Conservation (phyloP, 2,329 filamentous ascomycete genomes). For the Ambrosiella beaveri region DNA sequence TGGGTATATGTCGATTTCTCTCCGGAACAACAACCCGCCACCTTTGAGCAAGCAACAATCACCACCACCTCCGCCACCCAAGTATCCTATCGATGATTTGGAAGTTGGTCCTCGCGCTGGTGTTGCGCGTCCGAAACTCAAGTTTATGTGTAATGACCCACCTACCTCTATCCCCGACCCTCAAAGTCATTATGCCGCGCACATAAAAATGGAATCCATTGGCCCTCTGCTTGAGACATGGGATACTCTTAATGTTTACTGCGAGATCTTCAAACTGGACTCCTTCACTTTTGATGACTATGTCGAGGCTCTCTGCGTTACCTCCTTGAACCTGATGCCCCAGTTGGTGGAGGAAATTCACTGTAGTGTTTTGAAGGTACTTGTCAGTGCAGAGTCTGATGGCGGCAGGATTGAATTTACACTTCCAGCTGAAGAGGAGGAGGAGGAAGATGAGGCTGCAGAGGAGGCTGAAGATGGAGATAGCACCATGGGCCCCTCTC, state of each 20-base stretch:
- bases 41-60: constrained; percentile 17
- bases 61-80: constrained; percentile 56
- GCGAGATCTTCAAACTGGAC: constrained; percentile 81
- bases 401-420: constrained; percentile 65
- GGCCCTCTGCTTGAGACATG: constrained; percentile 76
- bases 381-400: constrained; percentile 59
- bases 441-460: constrained; percentile 45
- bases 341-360: constrained; percentile 82
- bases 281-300: constrained; percentile 98
- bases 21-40: constrained; percentile 21
- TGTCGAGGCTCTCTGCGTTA: constrained; percentile 66
- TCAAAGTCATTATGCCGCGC: not conserved
- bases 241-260: constrained; percentile 97
- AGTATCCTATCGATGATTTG: constrained; percentile 91
- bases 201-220: constrained; percentile 66
- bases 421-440: constrained; percentile 56
- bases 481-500: constrained; percentile 39
- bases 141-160: constrained; percentile 55
- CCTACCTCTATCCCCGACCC: constrained; percentile 23
- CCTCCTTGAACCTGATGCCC: constrained; percentile 56
- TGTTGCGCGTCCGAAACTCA: constrained; percentile 53
- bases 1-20: constrained; percentile 11
- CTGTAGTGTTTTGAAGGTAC: constrained; percentile 73
- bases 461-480: constrained; percentile 39
- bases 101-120: constrained; percentile 56